phyloP scores from a whole-genome alignment of 139 green algal genomes.

The Coelastrella sp. region DNA sequence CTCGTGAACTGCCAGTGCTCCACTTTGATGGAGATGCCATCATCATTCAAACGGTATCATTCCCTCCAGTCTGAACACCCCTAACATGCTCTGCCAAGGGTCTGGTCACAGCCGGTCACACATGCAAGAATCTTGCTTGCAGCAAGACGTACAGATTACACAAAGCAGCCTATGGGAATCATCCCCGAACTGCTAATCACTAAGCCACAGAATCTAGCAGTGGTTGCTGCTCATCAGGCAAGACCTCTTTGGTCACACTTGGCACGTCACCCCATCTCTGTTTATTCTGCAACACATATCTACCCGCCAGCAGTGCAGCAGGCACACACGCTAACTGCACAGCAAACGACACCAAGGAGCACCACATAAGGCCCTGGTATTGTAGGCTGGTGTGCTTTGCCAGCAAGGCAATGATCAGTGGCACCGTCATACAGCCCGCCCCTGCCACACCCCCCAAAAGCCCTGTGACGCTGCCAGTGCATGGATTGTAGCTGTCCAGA shows the following conservation, averaged over 20 bases:
- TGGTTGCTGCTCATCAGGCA: constrained; percentile 9
- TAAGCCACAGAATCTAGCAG: not conserved
- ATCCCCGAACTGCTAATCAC: not conserved
- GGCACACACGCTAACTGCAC: constrained; percentile 35
- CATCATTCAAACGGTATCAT: too few species aligned
- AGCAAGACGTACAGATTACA: too few species aligned
- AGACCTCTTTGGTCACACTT: constrained; percentile 14
- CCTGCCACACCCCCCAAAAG: constrained; percentile 37
- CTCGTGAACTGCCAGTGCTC: too few species aligned
- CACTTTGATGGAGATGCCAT: too few species aligned
- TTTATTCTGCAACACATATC: not conserved
- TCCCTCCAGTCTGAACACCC: too few species aligned
- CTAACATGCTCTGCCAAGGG: too few species aligned
- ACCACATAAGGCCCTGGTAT: constrained; percentile 38
- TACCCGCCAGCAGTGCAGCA: not conserved
- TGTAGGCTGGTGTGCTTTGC: constrained; percentile 16
- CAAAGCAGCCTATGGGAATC: too few species aligned
- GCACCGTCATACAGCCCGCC: constrained; percentile 42
- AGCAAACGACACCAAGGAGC: not conserved
- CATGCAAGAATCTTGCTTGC: too few species aligned
- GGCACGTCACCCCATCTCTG: not conserved
- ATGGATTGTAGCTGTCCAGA: constrained; percentile 17
- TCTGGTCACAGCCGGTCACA: too few species aligned
- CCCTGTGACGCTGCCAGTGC: constrained; percentile 37
- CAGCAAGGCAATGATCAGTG: constrained; percentile 31